These are phyloP conservation scores for Hymenoscyphus infarciens DNA, from an alignment of 2,329 filamentous ascomycete species.

Conservation along the genomic window DNA sequence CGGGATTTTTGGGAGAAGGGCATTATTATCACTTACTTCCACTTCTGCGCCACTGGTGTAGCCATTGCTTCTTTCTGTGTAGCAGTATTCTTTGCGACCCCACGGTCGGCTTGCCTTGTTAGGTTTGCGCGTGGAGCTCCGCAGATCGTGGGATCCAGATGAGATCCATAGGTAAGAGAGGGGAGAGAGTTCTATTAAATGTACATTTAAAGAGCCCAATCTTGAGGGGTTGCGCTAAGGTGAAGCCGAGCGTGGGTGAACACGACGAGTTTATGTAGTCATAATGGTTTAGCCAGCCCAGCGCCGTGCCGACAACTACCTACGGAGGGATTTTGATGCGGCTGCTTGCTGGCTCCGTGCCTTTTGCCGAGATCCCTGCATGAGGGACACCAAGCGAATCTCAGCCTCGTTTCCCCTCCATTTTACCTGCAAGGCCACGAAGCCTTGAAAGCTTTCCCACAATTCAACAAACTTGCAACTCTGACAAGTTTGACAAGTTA, in stretches of 20 bases:
- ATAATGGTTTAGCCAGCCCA: background rate
- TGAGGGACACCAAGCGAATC: background rate
- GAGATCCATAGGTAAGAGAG: slow-evolving; percentile 30
- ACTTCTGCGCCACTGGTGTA: slow-evolving; percentile 43
- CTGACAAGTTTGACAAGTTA: no score
- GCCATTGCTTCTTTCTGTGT: slow-evolving; percentile 28
- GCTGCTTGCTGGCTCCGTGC: background rate
- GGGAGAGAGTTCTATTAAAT: background rate
- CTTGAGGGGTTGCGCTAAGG: slow-evolving; percentile 5
- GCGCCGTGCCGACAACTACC: background rate
- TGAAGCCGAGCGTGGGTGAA: background rate
- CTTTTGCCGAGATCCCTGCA: background rate
- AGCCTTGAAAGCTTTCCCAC: background rate
- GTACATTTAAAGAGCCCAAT: slow-evolving; percentile 5
- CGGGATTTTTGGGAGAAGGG: background rate
- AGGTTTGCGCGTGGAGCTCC: slow-evolving; percentile 50
- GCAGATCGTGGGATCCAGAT: slow-evolving; percentile 28
- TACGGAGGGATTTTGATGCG: background rate
- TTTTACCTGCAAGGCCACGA: background rate
- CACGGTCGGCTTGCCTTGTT: slow-evolving; percentile 52
- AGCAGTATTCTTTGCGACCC: slow-evolving; percentile 35
- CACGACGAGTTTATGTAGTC: background rate
- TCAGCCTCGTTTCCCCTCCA: slow-evolving; percentile 2
- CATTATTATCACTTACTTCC: slow-evolving; percentile 43
- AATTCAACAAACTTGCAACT: no score